Percentiles rank a stretch among this genome's conserved stretches.
These are phyloP conservation scores for Boletus vermiculosoides DNA, from an alignment of 768 basidiomycete genomes.

Conservation along the genomic window DNA sequence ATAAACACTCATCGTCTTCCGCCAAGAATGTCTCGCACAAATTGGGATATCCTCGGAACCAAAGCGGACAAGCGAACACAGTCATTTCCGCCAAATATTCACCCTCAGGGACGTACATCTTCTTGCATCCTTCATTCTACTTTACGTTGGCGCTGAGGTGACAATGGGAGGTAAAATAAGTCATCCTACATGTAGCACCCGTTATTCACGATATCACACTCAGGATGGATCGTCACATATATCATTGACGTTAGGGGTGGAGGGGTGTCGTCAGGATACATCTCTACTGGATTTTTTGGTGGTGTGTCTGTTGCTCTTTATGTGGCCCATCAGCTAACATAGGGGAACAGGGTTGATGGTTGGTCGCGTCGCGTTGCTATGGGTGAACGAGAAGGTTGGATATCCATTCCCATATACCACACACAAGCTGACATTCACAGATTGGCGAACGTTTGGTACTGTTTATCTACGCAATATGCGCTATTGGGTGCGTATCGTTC, in stretches of 20 bases:
- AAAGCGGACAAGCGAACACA: constrained; percentile 28
- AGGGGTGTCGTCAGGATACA: constrained; percentile 47
- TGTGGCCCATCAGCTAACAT: not conserved
- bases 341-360: constrained; percentile 24
- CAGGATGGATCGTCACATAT: constrained; percentile 71
- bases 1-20: not conserved
- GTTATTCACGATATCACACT: not conserved
- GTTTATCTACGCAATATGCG: constrained; percentile 30
- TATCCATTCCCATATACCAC: too few relatives aligned
- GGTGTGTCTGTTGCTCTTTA: constrained; percentile 10
- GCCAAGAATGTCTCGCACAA: constrained; percentile 36
- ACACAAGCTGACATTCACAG: constrained; percentile 13
- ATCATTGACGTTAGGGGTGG: constrained; percentile 44
- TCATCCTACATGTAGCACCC: not conserved
- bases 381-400: constrained; percentile 29
- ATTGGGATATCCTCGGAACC: constrained; percentile 34
- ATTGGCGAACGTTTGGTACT: constrained; percentile 33
- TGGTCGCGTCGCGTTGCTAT: constrained; percentile 30
- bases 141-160: constrained; percentile 55
- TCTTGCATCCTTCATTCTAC: constrained; percentile 43
- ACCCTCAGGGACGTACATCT: constrained; percentile 41
- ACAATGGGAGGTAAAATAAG: constrained; percentile 42
- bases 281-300: constrained; percentile 39
- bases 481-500: constrained; percentile 25
- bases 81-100: constrained; percentile 48